Evolutionary conservation across 345 rosid genomes (phyloP), one percentile per base, ranked within the genome.

Genomic region (Turnera subulata): DNA sequence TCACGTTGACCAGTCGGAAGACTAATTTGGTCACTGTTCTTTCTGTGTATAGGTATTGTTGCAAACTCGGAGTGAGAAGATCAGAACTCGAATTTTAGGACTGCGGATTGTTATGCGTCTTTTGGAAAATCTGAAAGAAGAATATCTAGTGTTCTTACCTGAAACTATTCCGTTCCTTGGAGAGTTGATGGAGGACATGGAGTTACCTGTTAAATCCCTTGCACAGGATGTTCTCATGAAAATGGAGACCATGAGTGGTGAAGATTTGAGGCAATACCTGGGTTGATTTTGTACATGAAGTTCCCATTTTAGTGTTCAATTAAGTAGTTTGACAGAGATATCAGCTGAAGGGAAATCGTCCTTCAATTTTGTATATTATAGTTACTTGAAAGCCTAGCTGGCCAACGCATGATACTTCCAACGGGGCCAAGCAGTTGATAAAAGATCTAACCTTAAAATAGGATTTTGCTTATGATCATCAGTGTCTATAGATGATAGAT

Each of bases 151-250:
- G 55, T 64, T 87, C 54, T 65, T 93, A 42, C 75, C 96, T 0
- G 99, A 93, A 66, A 85, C 95, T 42, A 80, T 93, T 53, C 97
- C 97, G 3, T 89, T 82, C 87, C 86, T 93, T 0, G 96, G 84
- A 44, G 97, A 93, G 69, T 58, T 87, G 74, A 82, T 93, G 0
- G 99, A 89, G 75, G 99, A 89, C 56, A 76, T 73, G 53, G 96
- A 89, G 75, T 61, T 80, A 5, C 75, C 99, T 16, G 99, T 87
- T 20, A 93, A 78, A 65, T 78, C 87, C 13, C 74, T 87, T 61
- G 85, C 97, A 6, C 99, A 87, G 56, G 99, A 87, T 54, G 70
- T 93, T 53, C 55, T 89, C 56, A 87, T 76, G 73, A 94, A 89
- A 59, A 79, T 89, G 97, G 97, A 93, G 73, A 73, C 74, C 14